Conservation (phyloP, 225 moss, liverwort and hornwort genomes). For the Physcomitrellopsis africana region DNA sequence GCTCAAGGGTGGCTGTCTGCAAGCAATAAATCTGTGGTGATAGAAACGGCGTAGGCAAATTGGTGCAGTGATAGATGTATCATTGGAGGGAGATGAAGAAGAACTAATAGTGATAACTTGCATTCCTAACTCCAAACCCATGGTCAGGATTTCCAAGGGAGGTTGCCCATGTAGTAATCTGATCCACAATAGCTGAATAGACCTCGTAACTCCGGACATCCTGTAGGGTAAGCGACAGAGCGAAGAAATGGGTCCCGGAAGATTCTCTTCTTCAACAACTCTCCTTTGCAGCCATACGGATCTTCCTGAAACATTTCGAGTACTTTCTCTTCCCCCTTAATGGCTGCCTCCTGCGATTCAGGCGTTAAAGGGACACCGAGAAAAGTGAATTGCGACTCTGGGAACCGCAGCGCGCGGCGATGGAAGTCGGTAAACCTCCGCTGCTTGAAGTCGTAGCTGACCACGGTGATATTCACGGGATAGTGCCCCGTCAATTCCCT, state of each 20-base stretch:
- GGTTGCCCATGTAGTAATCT: conserved; percentile 52
- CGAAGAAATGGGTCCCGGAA: conserved; percentile 82
- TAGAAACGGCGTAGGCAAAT: not conserved
- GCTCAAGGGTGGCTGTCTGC: not conserved
- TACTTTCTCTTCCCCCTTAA: conserved; percentile 69
- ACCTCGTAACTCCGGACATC: conserved; percentile 85
- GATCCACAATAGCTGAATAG: conserved; percentile 78
- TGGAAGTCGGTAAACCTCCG: conserved; percentile 75
- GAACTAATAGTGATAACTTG: not conserved
- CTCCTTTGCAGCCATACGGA: conserved; percentile 84
- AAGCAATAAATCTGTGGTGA: too few species aligned
- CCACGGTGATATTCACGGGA: conserved; percentile 83
- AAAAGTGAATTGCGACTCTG: conserved; percentile 65
- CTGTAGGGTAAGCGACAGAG: conserved; percentile 77
- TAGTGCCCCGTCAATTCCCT: conserved; percentile 86
- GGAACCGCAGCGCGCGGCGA: conserved; percentile 71
- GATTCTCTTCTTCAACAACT: conserved; percentile 69
- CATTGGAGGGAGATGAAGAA: not conserved
- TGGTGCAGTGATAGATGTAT: not conserved
- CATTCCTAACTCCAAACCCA: not conserved
- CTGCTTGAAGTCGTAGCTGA: conserved; percentile 92
- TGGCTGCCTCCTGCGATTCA: conserved; percentile 53
- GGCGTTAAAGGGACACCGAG: conserved; percentile 65
- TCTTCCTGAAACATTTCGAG: conserved; percentile 69
- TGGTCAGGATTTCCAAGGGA: conserved; percentile 66